Base-by-base conservation (phyloP, 768 basidiomycete genomes). In the Lyophyllum semitale region DNA sequence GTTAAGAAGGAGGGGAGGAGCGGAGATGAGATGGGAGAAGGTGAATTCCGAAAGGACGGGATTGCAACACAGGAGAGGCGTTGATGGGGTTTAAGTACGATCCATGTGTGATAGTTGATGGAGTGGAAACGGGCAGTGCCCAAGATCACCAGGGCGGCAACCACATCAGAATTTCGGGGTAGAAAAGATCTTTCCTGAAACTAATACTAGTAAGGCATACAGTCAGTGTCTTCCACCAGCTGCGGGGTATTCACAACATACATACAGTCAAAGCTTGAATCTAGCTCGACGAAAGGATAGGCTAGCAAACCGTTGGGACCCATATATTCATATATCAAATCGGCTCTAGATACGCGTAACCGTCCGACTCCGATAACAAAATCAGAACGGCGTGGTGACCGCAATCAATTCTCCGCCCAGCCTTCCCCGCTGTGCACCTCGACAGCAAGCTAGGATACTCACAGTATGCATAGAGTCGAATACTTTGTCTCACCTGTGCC, bases 11-110 rank as follows among this genome's bases (percentile, higher is more conserved):
- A 54, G 61, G 62, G 59, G 51, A 62, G 59, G 52, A 63, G 54
- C 61, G 59, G 54, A 63, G 54, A 57, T 62, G 58, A 55, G 60
- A 63, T 64, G 61, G 61, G 60, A 56, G 42, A 43, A 50, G 53
- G 66, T 63, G 65, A 67, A 64, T 65, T 64, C 65, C 64, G 61
- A 63, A 62, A 59, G 61, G 55, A 60, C 59, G 62, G 66, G 64
- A 69, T 65, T 66, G 59, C 58, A 51, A 50, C 53, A 57, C 48
- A 53, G 32, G 30, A 52, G 47, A 48, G 55, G 33, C 40, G 54
- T 17, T 53, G 54, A 53, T 53, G 54, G 54, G 45, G 29, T 59
- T 64, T 60, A 64, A 59, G 45, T 62, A 60, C 56, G 51, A 45
- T 37, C 38, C 37, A 53, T 52, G 58, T 53, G 56, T 59, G 18